Evolutionary conservation across 2,329 filamentous ascomycete genomes (phyloP).

Genomic region (Geosmithia putterillii): DNA sequence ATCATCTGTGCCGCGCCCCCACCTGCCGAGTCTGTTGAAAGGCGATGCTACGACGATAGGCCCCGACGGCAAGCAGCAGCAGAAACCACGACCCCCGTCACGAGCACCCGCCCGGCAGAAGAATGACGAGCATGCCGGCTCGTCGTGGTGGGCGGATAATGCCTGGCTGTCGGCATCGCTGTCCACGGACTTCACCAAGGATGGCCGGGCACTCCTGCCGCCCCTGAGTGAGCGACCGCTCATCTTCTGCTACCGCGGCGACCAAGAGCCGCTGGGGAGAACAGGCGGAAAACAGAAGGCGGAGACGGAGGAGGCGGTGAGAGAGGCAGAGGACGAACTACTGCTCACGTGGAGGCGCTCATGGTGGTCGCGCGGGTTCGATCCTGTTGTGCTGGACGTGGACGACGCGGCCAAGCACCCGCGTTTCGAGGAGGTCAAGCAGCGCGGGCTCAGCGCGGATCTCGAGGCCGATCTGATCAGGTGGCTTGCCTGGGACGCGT

Average conservation of each 20-base stretch:
- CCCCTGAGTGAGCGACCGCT: constrained; percentile 56
- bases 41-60: constrained; percentile 29
- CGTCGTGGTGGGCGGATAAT: constrained; percentile 80
- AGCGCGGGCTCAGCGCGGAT: constrained; percentile 42
- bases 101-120: constrained; percentile 64
- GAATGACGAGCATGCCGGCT: constrained; percentile 67
- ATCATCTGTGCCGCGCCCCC: constrained; percentile 30
- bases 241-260: constrained; percentile 89
- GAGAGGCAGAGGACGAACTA: constrained; percentile 64
- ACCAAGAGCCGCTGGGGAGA: no score
- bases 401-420: constrained; percentile 77
- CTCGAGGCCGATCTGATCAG: constrained; percentile 63
- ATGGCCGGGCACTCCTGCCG: constrained; percentile 73
- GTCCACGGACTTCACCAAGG: constrained; percentile 65
- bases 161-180: constrained; percentile 80
- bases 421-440: constrained; percentile 59
- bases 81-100: constrained; percentile 11
- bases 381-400: constrained; percentile 66
- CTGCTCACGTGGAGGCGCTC: constrained; percentile 81
- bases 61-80: neutral
- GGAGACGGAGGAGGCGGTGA: constrained; percentile 38
- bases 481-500: constrained; percentile 88
- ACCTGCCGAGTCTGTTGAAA: constrained; percentile 33
- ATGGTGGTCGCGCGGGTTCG: constrained; percentile 93
- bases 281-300: constrained; percentile 25